A percentile compares a stretch with the other conserved stretches of the same genome.
phyloP scores from a whole-genome alignment of 2,329 filamentous ascomycete genomes.

The Aspergillus sergii region DNA sequence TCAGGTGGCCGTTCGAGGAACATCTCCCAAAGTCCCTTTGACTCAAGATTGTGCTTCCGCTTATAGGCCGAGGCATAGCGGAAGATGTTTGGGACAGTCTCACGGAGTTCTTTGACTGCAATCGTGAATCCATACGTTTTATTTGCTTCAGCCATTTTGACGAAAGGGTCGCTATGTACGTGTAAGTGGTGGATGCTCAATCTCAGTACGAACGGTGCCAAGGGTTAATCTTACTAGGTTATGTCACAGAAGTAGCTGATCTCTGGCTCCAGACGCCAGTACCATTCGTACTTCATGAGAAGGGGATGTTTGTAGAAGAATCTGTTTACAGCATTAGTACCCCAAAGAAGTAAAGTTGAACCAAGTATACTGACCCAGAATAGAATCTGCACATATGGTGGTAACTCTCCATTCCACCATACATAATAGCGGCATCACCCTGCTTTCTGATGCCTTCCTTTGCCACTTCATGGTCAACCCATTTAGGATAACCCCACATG shows the following conservation, averaged over 20 bases:
- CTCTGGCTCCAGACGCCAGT: slow-evolving; percentile 98
- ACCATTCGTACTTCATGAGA: slow-evolving; percentile 97
- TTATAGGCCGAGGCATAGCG: slow-evolving; percentile 98
- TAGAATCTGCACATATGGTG: slow-evolving; percentile 99
- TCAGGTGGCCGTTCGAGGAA: slow-evolving; percentile 75
- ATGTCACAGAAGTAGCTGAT: slow-evolving; percentile 99
- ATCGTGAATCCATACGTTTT: slow-evolving; percentile 99
- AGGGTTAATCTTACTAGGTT: slow-evolving; percentile 74
- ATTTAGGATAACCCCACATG: slow-evolving; percentile 97
- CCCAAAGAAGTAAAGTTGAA: too few relatives aligned
- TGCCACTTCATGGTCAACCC: slow-evolving; percentile 90
- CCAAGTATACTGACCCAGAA: slow-evolving; percentile 72
- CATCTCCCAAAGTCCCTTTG: slow-evolving; percentile 97
- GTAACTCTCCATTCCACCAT: slow-evolving; percentile 97
- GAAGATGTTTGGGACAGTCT: slow-evolving; percentile 98
- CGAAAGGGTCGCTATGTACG: slow-evolving; percentile 77
- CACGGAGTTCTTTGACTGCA: slow-evolving; percentile 94
- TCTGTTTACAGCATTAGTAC: slow-evolving; percentile 45
- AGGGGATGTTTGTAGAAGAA: slow-evolving; percentile 98
- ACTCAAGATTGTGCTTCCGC: slow-evolving; percentile 84
- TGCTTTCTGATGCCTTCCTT: slow-evolving; percentile 97
- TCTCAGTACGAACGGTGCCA: background rate
- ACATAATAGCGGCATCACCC: slow-evolving; percentile 97
- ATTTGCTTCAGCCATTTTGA: slow-evolving; percentile 89
- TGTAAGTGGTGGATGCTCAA: slow-evolving; percentile 33